phyloP scores from a whole-genome alignment of 768 basidiomycete genomes.

The Kwoniella heveanensis region DNA sequence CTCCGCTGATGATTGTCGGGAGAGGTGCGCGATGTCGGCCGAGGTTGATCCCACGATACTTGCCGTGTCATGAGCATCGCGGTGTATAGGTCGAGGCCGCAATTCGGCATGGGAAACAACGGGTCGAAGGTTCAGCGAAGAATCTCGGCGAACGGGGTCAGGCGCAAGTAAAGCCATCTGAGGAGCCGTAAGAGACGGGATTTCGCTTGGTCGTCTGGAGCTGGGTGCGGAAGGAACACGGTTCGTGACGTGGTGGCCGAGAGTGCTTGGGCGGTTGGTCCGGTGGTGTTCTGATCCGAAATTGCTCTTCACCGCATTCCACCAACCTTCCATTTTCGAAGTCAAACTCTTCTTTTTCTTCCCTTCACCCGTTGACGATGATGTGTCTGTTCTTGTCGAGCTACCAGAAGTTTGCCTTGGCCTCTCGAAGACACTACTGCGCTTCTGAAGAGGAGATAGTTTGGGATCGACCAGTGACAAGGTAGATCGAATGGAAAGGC shows the following conservation, averaged over 20 bases:
- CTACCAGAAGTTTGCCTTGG: conserved; percentile 39
- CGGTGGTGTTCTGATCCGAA: conserved; percentile 40
- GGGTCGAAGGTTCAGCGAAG: conserved; percentile 30
- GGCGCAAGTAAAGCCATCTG: conserved; percentile 30
- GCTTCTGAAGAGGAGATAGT: conserved; percentile 33
- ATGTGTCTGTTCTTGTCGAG: conserved; percentile 36
- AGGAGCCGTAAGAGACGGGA: conserved; percentile 19
- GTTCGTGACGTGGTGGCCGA: conserved; percentile 19
- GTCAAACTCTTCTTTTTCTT: conserved; percentile 48
- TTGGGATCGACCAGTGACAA: conserved; percentile 38
- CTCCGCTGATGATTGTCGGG: conserved; percentile 22
- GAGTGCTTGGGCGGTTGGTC: conserved; percentile 23
- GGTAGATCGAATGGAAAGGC: conserved; percentile 39
- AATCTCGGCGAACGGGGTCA: conserved; percentile 26
- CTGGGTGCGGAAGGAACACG: conserved; percentile 47
- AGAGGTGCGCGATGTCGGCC: conserved; percentile 34
- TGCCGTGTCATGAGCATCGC: conserved; percentile 15
- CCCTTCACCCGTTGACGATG: conserved; percentile 15
- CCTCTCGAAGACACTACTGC: conserved; percentile 36
- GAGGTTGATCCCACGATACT: conserved; percentile 32
- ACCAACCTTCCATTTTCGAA: conserved; percentile 57
- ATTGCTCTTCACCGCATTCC: conserved; percentile 56
- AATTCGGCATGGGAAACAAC: conserved; percentile 44
- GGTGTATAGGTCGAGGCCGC: conserved; percentile 14
- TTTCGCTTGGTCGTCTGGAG: conserved; percentile 40